Percentiles rank a stretch among this genome's conserved stretches.
Conservation (phyloP, 108 stramenopile genomes). For the Fragilaria crotonensis region DNA sequence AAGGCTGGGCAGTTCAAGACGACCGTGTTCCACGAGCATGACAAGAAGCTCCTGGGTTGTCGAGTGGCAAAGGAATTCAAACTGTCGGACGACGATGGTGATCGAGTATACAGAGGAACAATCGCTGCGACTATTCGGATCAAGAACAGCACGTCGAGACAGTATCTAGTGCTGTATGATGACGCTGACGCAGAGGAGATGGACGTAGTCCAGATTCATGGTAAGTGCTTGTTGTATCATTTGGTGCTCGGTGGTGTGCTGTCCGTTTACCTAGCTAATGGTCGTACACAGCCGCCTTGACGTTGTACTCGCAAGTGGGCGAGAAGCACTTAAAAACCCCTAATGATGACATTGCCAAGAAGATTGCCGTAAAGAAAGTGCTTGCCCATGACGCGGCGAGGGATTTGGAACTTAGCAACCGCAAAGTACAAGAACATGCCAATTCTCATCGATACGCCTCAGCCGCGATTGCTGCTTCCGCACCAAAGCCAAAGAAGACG, state of each 20-base stretch:
- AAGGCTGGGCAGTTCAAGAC: slow-evolving; percentile 8
- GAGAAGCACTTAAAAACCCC: slow-evolving; percentile 18
- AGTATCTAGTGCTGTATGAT: slow-evolving; percentile 50
- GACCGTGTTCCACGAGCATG: slow-evolving; percentile 15
- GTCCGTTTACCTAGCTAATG: background rate
- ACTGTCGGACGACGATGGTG: slow-evolving; percentile 27
- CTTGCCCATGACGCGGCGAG: background rate
- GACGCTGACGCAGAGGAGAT: slow-evolving; percentile 65
- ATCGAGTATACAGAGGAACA: slow-evolving; percentile 41
- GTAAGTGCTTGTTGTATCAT: no score
- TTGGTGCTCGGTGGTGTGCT: background rate
- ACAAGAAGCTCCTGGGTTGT: slow-evolving; percentile 24
- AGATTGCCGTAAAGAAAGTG: background rate
- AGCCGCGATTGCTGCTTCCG: background rate
- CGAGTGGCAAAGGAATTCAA: slow-evolving; percentile 54
- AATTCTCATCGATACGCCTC: background rate
- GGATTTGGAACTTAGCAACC: slow-evolving; percentile 1
- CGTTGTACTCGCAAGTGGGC: slow-evolving; percentile 28
- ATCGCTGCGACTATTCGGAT: slow-evolving; percentile 17
- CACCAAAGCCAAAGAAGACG: background rate
- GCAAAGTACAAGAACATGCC: background rate
- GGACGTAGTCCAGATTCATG: slow-evolving; percentile 27
- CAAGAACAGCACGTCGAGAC: slow-evolving; percentile 8
- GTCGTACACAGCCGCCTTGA: slow-evolving; percentile 20
- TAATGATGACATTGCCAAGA: background rate